Evolutionary conservation across 192 early-diverging fungal genomes (phyloP), one percentile per base, ranked within the genome.

Genomic region (Phlyctochytrium arcticum): DNA sequence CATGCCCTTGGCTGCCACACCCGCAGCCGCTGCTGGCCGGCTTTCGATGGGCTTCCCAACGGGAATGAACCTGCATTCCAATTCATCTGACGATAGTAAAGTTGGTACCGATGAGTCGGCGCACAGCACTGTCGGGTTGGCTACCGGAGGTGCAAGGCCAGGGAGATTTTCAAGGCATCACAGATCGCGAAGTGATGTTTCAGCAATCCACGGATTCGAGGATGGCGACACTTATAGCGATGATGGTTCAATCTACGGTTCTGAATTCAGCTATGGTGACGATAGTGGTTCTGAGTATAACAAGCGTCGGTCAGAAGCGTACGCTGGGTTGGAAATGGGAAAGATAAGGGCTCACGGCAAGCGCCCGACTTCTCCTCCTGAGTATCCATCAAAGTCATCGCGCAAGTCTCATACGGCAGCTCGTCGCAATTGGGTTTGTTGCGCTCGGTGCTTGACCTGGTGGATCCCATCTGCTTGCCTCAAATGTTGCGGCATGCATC

Each of bases 401-500:
- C 19, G 24, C 24, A 53, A 53, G 29, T 29, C 19, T 15, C 6
- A 29, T n/a, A 86, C 84, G 42, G 75, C 86, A 57, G 73, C 76
- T 19, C 57, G 72, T 19, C 27, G 37, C 31, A 26, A 23, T n/a
- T 90, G 86, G 89, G 85, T 88, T 6, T 70, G 65, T 24, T 79
- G 79, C 39, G 86, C 86, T 15, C 88, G 88, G 83, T 75, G 77
- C 19, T 71, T 87, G 51, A 92, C 91, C 7, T 92, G 86, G 81
- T 89, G 85, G 81, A 87, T 90, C 32, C 88, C 87, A 5, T 79
- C 79, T 15, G 54, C 26, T 54, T 70, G 32, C 68, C 85, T 62
- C 21, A 15, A 19, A 3, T 67, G 82, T 57, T 89, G 85, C 27
- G 39, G 39, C n/a, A 88, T 92, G 88, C 84, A 83, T 53, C 83